Base-by-base conservation (phyloP, 331 rosid species). In the Spiraea crenata region DNA sequence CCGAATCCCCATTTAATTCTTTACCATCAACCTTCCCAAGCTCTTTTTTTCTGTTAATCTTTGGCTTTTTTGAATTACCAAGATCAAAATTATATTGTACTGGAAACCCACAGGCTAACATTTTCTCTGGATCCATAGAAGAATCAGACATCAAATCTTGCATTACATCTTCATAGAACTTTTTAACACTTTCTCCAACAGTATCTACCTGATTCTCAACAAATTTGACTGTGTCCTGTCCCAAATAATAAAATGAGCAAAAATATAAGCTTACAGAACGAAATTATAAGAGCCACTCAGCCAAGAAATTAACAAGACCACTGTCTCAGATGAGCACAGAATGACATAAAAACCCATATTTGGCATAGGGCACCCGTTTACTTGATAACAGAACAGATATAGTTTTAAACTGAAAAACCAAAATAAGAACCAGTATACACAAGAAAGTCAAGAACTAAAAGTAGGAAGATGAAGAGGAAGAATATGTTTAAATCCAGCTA, bases 151-250 rank as follows among this genome's bases (percentile, higher is more conserved):
- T 78, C 65, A 91, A 76, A 82, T 93, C 97, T 67, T 93, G 80
- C 82, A 91, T 31, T 35, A 86, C 85, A 70, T 87, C 96, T 9
- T 88, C 86, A 70, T 80, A 93, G 73, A 93, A 79, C 85, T 76
- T 85, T 75, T 69, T 93, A 77, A 91, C 91, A 74, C 77, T 85
- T 57, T 76, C 91, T 74, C 96, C 95, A 56, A 89, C 97, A 76
- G 77, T 88, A 77, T 84, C 88, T 81, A 89, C 89, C 76, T 88
- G 92, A 84, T 83, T 77, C 87, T 89, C 99, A n/a, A 93, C 76
- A 83, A 90, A 89, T 58, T 86, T 83, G 65, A 82, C 79, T 0
- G 96, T 87, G 68, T 91, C 96, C 96, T 95, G 83, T 67, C 39
- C 79, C 79, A 71, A 75, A 63, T 25, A n/a, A 77, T 65, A 55